A percentile compares a stretch with the other conserved stretches of the same genome.
Conservation (phyloP, 2,329 filamentous ascomycete species). For the Saccharata proteae region DNA sequence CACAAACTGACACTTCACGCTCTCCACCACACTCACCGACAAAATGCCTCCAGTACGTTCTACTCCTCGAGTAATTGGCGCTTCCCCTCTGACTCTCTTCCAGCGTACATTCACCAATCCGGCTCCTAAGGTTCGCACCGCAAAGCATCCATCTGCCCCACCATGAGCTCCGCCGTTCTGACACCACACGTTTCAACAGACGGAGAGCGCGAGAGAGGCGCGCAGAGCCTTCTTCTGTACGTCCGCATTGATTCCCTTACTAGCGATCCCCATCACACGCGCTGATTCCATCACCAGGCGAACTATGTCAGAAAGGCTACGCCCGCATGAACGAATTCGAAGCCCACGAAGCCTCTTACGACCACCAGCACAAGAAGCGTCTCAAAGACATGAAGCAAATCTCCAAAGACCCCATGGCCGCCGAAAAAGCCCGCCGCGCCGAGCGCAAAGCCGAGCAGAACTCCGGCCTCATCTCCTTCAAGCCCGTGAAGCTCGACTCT, state of each 20-base stretch:
- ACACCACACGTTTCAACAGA: slow-evolving; percentile 26
- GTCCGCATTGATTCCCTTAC: slow-evolving; percentile 1
- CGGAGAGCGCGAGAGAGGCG: slow-evolving; percentile 58
- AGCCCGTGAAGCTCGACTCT: slow-evolving; percentile 12
- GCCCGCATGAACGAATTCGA: slow-evolving; percentile 93
- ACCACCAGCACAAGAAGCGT: slow-evolving; percentile 87
- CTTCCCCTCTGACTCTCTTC: too few relatives aligned
- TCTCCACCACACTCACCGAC: too few relatives aligned
- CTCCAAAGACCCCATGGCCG: slow-evolving; percentile 57
- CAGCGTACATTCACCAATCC: slow-evolving; percentile 37
- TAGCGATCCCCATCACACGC: background rate
- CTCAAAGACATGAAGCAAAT: slow-evolving; percentile 81
- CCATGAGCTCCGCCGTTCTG: slow-evolving; percentile 1
- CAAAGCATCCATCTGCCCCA: background rate
- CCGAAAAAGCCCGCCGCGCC: slow-evolving; percentile 52
- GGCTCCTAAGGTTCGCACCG: slow-evolving; percentile 28
- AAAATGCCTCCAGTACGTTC: slow-evolving; percentile 49
- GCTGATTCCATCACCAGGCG: slow-evolving; percentile 33
- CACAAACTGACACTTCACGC: too few relatives aligned
- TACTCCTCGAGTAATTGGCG: too few relatives aligned
- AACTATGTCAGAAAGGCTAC: slow-evolving; percentile 88
- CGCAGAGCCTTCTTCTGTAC: slow-evolving; percentile 67
- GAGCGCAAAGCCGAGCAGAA: slow-evolving; percentile 53
- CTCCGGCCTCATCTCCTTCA: slow-evolving; percentile 47
- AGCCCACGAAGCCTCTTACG: slow-evolving; percentile 85